A percentile compares a stretch with the other conserved stretches of the same genome.
Evolutionary conservation across 805 yeast species (phyloP).

Genomic region (Metschnikowia lunata): DNA sequence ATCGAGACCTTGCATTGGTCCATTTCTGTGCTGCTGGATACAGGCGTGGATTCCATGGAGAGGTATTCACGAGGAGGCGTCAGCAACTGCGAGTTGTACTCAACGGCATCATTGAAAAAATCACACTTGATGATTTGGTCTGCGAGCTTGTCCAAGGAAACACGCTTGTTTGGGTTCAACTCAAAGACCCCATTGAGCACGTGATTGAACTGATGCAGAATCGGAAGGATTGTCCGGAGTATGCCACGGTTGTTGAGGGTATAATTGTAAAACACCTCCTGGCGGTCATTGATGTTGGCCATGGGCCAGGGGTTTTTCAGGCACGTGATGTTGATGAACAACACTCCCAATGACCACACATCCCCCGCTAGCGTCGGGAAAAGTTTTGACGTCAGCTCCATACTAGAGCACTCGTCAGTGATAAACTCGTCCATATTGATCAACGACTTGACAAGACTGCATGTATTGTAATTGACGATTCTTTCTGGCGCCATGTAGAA

Average conservation of each 20-base stretch:
- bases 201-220: constrained; percentile 56
- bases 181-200: constrained; percentile 45
- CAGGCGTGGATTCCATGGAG: constrained; percentile 9
- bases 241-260: constrained; percentile 47
- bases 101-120: constrained; percentile 26
- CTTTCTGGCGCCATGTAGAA: constrained; percentile 95
- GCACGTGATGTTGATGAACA: constrained; percentile 74
- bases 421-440: constrained; percentile 29
- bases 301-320: constrained; percentile 89
- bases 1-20: constrained; percentile 9
- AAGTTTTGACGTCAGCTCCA: constrained; percentile 26
- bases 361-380: constrained; percentile 77
- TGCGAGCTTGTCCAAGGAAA: constrained; percentile 36
- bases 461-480: constrained; percentile 42
- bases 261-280: constrained; percentile 58
- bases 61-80: constrained; percentile 19
- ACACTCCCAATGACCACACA: constrained; percentile 82
- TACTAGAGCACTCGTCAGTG: constrained; percentile 13
- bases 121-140: constrained; percentile 32
- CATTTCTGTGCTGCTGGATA: constrained; percentile 9
- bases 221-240: constrained; percentile 64
- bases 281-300: constrained; percentile 57
- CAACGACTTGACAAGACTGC: constrained; percentile 22
- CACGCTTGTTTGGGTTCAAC: constrained; percentile 48
- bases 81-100: constrained; percentile 15